phyloP scores from a whole-genome alignment of 208 protist species.

The Trypanosoma cruzi region DNA sequence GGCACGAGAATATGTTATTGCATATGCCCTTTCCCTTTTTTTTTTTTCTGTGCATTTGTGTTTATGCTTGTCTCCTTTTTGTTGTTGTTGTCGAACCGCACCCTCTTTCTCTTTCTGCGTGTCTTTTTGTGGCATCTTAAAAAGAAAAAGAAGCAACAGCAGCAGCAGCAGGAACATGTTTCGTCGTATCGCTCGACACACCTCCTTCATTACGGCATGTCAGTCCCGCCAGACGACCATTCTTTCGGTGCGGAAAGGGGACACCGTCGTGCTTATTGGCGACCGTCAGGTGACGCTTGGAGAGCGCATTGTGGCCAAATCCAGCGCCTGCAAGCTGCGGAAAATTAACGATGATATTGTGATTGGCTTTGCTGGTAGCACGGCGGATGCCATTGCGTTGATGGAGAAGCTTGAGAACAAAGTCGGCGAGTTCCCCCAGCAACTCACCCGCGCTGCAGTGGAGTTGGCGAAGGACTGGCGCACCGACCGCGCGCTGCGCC shows the following conservation, averaged over 20 bases:
- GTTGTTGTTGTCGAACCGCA: not conserved
- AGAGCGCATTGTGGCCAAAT: slow-evolving; percentile 92
- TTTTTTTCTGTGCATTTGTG: slow-evolving; percentile 1
- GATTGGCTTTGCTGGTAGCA: slow-evolving; percentile 94
- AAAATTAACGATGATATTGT: slow-evolving; percentile 81
- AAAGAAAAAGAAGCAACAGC: too few species aligned
- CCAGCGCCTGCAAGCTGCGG: slow-evolving; percentile 84
- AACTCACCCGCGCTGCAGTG: slow-evolving; percentile 93
- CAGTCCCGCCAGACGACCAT: slow-evolving; percentile 92
- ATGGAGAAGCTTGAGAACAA: slow-evolving; percentile 96
- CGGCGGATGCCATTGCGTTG: slow-evolving; percentile 95
- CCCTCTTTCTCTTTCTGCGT: not conserved
- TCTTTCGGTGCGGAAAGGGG: slow-evolving; percentile 92
- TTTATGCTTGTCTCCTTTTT: not conserved
- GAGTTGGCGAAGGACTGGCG: slow-evolving; percentile 97
- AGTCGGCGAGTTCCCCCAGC: slow-evolving; percentile 92
- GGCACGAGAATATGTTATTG: too few species aligned
- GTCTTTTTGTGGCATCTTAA: not conserved
- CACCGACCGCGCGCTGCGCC: slow-evolving; percentile 93
- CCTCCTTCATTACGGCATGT: slow-evolving; percentile 32
- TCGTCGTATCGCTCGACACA: slow-evolving; percentile 45
- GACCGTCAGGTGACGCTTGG: slow-evolving; percentile 96
- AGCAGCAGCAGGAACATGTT: slow-evolving; percentile 25
- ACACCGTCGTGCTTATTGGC: slow-evolving; percentile 93
- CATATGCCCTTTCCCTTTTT: not conserved